Percentiles rank a stretch among this genome's conserved stretches.
phyloP scores from a whole-genome alignment of 2,329 filamentous ascomycete species.

The Neoarthrinium moseri region DNA sequence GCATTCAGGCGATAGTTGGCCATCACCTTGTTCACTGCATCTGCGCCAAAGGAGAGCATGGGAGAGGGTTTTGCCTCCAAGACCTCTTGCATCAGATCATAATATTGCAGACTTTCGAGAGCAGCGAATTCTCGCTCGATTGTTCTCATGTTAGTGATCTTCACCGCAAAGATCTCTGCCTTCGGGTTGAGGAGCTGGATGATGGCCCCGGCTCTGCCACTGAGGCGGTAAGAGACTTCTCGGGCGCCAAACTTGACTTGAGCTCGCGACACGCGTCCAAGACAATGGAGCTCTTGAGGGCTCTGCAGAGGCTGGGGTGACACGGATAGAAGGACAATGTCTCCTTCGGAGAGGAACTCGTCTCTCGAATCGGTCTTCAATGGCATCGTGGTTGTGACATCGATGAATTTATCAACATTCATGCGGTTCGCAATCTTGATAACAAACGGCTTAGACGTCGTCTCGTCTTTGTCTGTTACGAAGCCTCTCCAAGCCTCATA shows the following conservation, averaged over 20 bases:
- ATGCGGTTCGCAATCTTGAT: slow-evolving; percentile 86
- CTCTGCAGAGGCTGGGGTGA: slow-evolving; percentile 67
- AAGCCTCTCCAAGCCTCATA: slow-evolving; percentile 97
- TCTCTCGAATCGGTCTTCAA: slow-evolving; percentile 66
- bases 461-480: slow-evolving; percentile 85
- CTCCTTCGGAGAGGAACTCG: slow-evolving; percentile 73
- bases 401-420: slow-evolving; percentile 88
- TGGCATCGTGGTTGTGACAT: slow-evolving; percentile 83
- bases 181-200: slow-evolving; percentile 66
- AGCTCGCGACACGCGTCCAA: slow-evolving; percentile 79
- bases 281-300: slow-evolving; percentile 70
- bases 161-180: slow-evolving; percentile 69
- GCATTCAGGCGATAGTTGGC: slow-evolving; percentile 80
- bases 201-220: slow-evolving; percentile 63
- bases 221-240: slow-evolving; percentile 84
- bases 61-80: slow-evolving; percentile 86
- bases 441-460: slow-evolving; percentile 75
- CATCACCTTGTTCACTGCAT: slow-evolving; percentile 67
- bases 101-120: slow-evolving; percentile 86
- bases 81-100: slow-evolving; percentile 93
- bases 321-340: slow-evolving; percentile 84
- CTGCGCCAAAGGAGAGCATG: slow-evolving; percentile 76
- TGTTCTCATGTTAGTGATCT: slow-evolving; percentile 89
- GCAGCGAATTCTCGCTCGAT: slow-evolving; percentile 95
- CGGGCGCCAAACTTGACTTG: slow-evolving; percentile 77